Base-by-base conservation (phyloP, 2,329 filamentous ascomycete genomes). In the Graphium sp. region DNA sequence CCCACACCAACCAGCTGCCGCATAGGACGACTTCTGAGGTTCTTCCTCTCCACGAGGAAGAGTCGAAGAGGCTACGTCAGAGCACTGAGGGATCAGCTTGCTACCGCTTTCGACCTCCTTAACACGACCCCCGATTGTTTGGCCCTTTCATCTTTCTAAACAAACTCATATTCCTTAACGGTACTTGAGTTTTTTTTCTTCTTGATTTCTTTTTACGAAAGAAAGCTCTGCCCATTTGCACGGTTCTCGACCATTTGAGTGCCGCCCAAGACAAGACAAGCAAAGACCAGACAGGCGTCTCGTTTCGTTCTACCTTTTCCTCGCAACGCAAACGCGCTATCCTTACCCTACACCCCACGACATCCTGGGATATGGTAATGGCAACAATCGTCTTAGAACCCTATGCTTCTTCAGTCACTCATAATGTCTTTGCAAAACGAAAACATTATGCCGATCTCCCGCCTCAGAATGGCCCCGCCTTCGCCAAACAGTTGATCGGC, bases 31-130 rank as follows among this genome's bases (percentile, higher is more conserved):
- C 72, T 76, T 76, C 73, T 72, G 70, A 75, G 80, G 79, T 85
- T 92, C 87, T 95, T 95, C 87, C 85, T 93, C 87, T 89, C 64
- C 65, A 63, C 58, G 87, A 85, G 89, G 89, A 87, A 91, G 89
- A 89, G 83, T 93, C 84, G 80, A 83, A 79, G 78, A 87, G 83
- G 78, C 82, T 81, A 83, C 79, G 83, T 77, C 81, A 80, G 73
- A 74, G 76, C 69, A 76, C 66, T 67, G 68, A 80, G 69, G 82
- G 77, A 75, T 78, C 82, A 74, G 80, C 82, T 66, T 79, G 77
- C 61, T 92, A 85, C 64, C 78, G 75, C 60, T 93, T 89, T 67
- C 81, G 82, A 72, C 89, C 89, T 58, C 89, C 89, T 55, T 95
- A 95, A 84, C 62, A 76, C 53, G 43, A 40, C 47, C 46, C 28